Evolutionary conservation across 306 rosid genomes (phyloP).

Genomic region (Medicago arabica): DNA sequence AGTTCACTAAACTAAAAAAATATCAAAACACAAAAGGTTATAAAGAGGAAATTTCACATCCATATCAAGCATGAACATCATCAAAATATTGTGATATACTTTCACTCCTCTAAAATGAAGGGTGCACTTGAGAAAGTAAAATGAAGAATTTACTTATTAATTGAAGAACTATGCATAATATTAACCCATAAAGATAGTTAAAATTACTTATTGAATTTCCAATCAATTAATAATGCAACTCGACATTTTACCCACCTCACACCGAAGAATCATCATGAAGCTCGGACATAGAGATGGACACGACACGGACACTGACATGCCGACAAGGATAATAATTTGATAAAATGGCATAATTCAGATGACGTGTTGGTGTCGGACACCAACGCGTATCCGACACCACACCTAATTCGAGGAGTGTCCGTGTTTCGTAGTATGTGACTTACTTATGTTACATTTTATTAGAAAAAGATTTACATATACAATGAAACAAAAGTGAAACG

Average conservation of each 20-base stretch:
- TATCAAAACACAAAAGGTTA: background rate
- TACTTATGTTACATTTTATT: background rate
- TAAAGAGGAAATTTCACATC: background rate
- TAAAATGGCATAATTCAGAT: no score
- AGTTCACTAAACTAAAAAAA: background rate
- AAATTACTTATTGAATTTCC: background rate
- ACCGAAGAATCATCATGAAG: no score
- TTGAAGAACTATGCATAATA: background rate
- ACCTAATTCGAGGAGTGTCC: no score
- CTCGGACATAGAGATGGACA: no score
- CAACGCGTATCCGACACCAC: no score
- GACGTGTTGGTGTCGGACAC: no score
- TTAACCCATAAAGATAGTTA: background rate
- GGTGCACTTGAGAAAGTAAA: background rate
- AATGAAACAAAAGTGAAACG: background rate
- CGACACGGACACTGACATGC: no score
- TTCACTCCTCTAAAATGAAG: background rate
- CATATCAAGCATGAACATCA: background rate
- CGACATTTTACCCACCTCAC: background rate
- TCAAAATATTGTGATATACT: background rate
- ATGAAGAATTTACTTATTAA: background rate
- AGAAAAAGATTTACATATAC: background rate
- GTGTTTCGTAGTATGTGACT: background rate
- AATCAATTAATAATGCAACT: background rate
- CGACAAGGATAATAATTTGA: no score